Evolutionary conservation across 2,329 filamentous ascomycete genomes (phyloP).

Genomic region (Colletotrichum sojae): DNA sequence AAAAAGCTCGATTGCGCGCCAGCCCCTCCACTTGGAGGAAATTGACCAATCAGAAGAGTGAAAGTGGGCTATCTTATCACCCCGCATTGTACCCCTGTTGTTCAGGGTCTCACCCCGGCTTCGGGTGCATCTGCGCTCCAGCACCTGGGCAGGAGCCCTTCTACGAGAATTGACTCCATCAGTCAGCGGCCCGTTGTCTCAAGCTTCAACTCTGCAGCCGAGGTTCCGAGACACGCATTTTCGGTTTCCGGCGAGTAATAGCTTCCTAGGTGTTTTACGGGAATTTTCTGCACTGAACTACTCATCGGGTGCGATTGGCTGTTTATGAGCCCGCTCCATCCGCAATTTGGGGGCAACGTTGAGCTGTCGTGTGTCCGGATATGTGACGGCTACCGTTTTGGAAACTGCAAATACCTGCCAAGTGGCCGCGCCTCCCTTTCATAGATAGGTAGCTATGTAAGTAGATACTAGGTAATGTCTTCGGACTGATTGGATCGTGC

Average conservation of each 20-base stretch:
- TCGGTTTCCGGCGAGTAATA: neutral
- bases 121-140: conserved; percentile 12
- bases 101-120: conserved; percentile 33
- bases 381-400: neutral
- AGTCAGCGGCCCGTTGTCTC: conserved; percentile 5
- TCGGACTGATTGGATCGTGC: conserved; percentile 2
- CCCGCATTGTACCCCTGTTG: conserved; percentile 32
- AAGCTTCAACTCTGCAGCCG: conserved; percentile 4
- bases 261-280: no score
- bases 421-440: neutral
- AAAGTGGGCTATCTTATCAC: conserved; percentile 21
- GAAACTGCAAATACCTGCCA: neutral
- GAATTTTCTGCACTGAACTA: no score
- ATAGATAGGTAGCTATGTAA: neutral
- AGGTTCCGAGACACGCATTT: neutral
- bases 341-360: neutral
- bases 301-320: no score
- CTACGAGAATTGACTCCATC: conserved; percentile 2
- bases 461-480: conserved; percentile 8
- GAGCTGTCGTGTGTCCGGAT: neutral
- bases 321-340: neutral
- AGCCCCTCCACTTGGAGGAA: conserved; percentile 18
- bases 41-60: conserved; percentile 28
- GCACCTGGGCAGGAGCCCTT: conserved; percentile 18
- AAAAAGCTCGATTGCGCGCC: conserved; percentile 35